Conservation (phyloP, 2,329 filamentous ascomycete genomes). For the Fusarium sp. region DNA sequence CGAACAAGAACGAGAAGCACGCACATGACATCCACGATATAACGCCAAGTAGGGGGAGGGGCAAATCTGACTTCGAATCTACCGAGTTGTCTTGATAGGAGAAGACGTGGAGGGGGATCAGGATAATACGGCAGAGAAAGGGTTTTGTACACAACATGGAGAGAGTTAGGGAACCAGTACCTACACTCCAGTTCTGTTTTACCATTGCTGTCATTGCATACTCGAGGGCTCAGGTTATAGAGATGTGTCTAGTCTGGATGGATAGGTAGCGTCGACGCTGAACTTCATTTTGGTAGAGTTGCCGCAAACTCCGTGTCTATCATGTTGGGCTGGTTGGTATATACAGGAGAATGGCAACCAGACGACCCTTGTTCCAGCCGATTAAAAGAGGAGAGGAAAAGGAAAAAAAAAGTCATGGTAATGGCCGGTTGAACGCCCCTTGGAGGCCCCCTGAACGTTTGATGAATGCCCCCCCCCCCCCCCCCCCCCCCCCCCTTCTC, state of each 20-base stretch:
- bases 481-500: constrained; percentile 17
- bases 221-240: neutral
- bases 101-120: neutral
- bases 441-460: constrained; percentile 27
- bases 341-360: constrained; percentile 30
- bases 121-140: neutral
- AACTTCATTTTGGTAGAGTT: constrained; percentile 19
- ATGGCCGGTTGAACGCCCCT: constrained; percentile 44
- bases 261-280: neutral
- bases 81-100: neutral
- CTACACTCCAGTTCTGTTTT: constrained; percentile 24
- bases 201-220: constrained; percentile 20
- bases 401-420: constrained; percentile 20
- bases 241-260: neutral
- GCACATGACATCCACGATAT: neutral
- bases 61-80: neutral
- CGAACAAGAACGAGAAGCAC: neutral
- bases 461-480: constrained; percentile 12
- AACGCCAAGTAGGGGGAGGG: neutral
- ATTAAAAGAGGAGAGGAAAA: constrained; percentile 20
- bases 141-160: constrained; percentile 9
- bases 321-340: constrained; percentile 25
- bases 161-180: constrained; percentile 29
- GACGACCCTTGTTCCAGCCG: constrained; percentile 1
- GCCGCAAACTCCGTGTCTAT: constrained; percentile 33